Conservation (phyloP, 2,329 filamentous ascomycete genomes). For the Gaeumannomyces sp. region DNA sequence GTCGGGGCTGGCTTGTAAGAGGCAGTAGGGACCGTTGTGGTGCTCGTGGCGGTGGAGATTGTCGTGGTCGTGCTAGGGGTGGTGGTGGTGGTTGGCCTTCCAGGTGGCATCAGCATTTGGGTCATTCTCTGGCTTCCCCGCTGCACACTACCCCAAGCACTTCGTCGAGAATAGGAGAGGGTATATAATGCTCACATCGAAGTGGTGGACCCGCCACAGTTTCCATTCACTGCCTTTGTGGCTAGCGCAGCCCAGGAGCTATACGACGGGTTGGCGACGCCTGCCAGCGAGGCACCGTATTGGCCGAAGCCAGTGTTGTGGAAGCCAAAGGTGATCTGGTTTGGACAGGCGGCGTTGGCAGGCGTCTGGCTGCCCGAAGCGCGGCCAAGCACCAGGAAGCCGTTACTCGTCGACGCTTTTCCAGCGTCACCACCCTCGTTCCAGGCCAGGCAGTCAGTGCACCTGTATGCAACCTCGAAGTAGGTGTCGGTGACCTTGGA, state of each 20-base stretch:
- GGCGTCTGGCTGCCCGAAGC: conserved; percentile 43
- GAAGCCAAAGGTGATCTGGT: conserved; percentile 40
- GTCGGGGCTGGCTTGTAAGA: conserved; percentile 10
- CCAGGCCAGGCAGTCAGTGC: conserved; percentile 51
- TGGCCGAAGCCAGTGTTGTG: conserved; percentile 50
- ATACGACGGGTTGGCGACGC: conserved; percentile 34
- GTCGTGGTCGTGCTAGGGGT: conserved; percentile 2
- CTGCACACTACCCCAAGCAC: not conserved
- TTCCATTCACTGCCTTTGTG: conserved; percentile 31
- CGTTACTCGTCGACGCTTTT: conserved; percentile 36
- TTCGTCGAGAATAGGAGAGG: not conserved
- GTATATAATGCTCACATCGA: not conserved
- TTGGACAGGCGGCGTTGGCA: conserved; percentile 33
- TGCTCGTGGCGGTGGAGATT: conserved; percentile 18
- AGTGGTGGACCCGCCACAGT: conserved; percentile 23
- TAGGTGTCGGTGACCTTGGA: conserved; percentile 49
- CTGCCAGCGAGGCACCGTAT: conserved; percentile 39
- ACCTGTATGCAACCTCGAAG: conserved; percentile 61
- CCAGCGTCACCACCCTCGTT: conserved; percentile 39
- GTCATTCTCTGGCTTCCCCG: not conserved
- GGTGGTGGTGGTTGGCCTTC: conserved; percentile 11
- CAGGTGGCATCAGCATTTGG: conserved; percentile 13
- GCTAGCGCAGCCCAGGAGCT: conserved; percentile 37
- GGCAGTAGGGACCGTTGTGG: not conserved
- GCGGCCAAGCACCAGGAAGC: conserved; percentile 46